Base-by-base conservation (phyloP, 257 asterid species). In the Apocynum venetum region DNA sequence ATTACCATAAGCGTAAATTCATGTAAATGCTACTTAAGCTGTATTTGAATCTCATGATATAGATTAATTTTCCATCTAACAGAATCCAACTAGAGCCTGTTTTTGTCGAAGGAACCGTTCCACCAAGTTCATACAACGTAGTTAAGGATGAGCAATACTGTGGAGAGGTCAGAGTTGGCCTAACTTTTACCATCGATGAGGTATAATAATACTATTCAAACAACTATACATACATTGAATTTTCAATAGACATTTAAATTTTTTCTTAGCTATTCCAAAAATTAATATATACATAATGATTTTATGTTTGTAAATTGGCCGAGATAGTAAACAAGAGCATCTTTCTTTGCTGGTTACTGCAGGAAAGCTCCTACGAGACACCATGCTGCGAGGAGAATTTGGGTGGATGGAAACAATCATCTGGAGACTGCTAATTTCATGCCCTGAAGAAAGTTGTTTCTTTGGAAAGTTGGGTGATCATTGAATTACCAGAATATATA, bases 151-250 rank as follows among this genome's bases (percentile, higher is more conserved):
- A 81, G 17, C n/a, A 84, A 36, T 92, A 84, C 76, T 60, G 90
- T 82, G 97, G 98, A 78, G 93, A 91, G 88, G 84, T 94, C 59
- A 88, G 68, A 84, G 79, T 94, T 76, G 95, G 95, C 80, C 97
- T 92, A 82, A 88, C 85, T 59, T 94, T 94, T 85, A 82, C 80
- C 53, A 82, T 25, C 35, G 84, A 90, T 93, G 97, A 89, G n/a
- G 7, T 46, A 46, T 44, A 44, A 44, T 44, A 44, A 3, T 49
- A 69, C 17, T 38, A 67, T 64, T 63, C 64, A 15, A 7, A n/a
- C 2, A 51, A 56, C 8, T 52, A 17, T 38, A 41, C 0, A 51
- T 40, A 6, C 38, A 25, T 35, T 25, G 31, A 25, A 25, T 25
- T 25, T 25, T 25, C 31, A 25, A 25, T 0, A 25, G 31, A 25